A percentile compares a stretch with the other conserved stretches of the same genome.
These are phyloP conservation scores for Tuber calosporum DNA, from an alignment of 495 filamentous ascomycete genomes.

Conservation along the genomic window DNA sequence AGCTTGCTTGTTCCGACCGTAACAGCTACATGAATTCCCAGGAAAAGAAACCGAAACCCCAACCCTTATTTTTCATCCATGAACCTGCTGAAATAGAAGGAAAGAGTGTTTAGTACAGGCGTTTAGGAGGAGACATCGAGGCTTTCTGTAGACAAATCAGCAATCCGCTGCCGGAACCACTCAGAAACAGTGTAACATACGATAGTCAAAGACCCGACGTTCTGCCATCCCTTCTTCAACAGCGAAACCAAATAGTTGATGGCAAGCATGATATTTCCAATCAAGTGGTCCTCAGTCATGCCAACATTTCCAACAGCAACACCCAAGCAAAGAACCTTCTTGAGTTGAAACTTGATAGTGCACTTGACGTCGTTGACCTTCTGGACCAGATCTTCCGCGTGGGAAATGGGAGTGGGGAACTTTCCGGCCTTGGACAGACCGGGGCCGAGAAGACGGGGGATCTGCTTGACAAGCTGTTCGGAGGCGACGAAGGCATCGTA, in stretches of 20 bases:
- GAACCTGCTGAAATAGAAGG: not conserved
- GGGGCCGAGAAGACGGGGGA: slow-evolving; percentile 95
- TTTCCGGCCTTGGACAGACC: slow-evolving; percentile 99
- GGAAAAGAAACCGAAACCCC: not conserved
- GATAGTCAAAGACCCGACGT: slow-evolving; percentile 97
- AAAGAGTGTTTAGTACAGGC: slow-evolving; percentile 65
- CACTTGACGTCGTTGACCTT: slow-evolving; percentile 99
- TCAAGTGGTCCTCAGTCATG: slow-evolving; percentile 92
- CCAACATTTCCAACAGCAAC: slow-evolving; percentile 96
- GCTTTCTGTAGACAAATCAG: slow-evolving; percentile 57
- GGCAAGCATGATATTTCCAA: slow-evolving; percentile 88
- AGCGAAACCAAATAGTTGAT: slow-evolving; percentile 99
- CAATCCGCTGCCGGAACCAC: not conserved
- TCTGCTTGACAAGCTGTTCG: slow-evolving; percentile 96
- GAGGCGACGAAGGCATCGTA: slow-evolving; percentile 99
- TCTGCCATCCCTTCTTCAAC: slow-evolving; percentile 99
- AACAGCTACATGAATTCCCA: not conserved
- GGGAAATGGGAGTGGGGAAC: slow-evolving; percentile 96
- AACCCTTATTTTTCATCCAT: not conserved
- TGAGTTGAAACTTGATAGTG: slow-evolving; percentile 99
- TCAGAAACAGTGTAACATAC: slow-evolving; percentile 16
- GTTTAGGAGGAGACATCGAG: slow-evolving; percentile 95
- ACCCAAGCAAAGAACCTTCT: slow-evolving; percentile 99
- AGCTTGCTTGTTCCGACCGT: not conserved
- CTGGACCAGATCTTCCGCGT: slow-evolving; percentile 80